These are phyloP conservation scores for Sporothrix euskadiensis DNA, from an alignment of 2,329 filamentous ascomycete species.

Conservation along the genomic window DNA sequence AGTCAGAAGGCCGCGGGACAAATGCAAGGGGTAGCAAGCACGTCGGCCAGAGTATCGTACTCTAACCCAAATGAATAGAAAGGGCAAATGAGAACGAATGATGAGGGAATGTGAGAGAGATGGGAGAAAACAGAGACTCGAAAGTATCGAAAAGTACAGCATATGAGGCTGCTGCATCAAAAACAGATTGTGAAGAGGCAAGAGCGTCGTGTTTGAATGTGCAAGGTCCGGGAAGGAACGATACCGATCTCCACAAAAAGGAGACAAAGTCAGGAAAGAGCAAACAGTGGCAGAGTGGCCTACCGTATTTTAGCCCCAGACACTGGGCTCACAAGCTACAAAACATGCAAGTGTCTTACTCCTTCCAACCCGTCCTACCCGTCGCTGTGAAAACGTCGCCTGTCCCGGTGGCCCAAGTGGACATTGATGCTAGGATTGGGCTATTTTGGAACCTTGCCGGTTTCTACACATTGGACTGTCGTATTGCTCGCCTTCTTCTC, in stretches of 20 bases:
- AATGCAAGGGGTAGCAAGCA: not conserved
- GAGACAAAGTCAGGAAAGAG: not conserved
- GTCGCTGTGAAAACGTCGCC: not conserved
- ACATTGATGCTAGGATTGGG: not conserved
- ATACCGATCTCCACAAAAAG: constrained; percentile 5
- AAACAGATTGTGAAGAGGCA: not conserved
- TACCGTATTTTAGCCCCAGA: not conserved
- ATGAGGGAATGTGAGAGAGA: not conserved
- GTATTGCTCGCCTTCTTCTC: not conserved
- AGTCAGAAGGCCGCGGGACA: constrained; percentile 10
- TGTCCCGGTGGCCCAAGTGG: not conserved
- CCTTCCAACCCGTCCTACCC: not conserved
- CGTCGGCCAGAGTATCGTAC: not conserved
- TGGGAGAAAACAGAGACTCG: not conserved
- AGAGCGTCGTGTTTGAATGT: not conserved
- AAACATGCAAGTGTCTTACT: not conserved
- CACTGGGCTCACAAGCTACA: constrained; percentile 10
- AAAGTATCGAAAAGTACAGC: not conserved
- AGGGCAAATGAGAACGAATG: not conserved
- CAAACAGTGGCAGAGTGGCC: not conserved
- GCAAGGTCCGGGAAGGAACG: constrained; percentile 7
- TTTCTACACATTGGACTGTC: not conserved
- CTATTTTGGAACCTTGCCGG: not conserved
- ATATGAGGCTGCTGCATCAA: not conserved
- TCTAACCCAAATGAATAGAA: constrained; percentile 2